Evolutionary conservation across 192 early-diverging fungal species (phyloP).

Genomic region (Oehlia diaphana): DNA sequence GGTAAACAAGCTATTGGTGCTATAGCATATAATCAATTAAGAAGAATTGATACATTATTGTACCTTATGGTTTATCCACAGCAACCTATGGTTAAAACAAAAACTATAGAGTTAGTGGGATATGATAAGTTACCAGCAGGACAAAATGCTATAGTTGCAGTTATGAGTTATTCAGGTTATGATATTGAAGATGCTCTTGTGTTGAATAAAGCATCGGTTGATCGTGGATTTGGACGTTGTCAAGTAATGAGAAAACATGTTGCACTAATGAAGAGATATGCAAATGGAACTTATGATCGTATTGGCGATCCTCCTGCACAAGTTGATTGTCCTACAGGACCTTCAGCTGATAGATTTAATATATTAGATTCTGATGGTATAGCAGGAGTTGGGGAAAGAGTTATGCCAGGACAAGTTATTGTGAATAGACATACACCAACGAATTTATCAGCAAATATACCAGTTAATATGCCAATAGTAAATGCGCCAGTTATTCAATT

Average conservation of each 20-base stretch:
- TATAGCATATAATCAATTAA: slow-evolving; percentile 93
- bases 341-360: slow-evolving; percentile 57
- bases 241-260: slow-evolving; percentile 90
- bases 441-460: slow-evolving; percentile 64
- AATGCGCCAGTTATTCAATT: slow-evolving; percentile 7
- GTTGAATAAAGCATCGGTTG: slow-evolving; percentile 63
- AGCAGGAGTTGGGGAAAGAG: slow-evolving; percentile 76
- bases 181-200: slow-evolving; percentile 94
- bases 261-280: slow-evolving; percentile 83
- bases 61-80: slow-evolving; percentile 97
- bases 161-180: slow-evolving; percentile 97
- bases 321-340: slow-evolving; percentile 29
- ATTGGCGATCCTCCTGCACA: slow-evolving; percentile 62
- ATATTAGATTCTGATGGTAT: slow-evolving; percentile 89
- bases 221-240: slow-evolving; percentile 96
- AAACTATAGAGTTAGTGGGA: slow-evolving; percentile 96
- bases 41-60: slow-evolving; percentile 91
- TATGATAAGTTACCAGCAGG: slow-evolving; percentile 90
- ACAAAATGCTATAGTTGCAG: slow-evolving; percentile 91
- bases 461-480: slow-evolving; percentile 37
- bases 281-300: slow-evolving; percentile 77
- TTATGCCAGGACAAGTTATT: slow-evolving; percentile 69
- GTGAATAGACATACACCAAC: slow-evolving; percentile 90
- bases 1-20: slow-evolving; percentile 99
- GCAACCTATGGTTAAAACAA: slow-evolving; percentile 97